These are phyloP conservation scores for Cladosporium phlei DNA, from an alignment of 2,329 filamentous ascomycete species.

Conservation along the genomic window DNA sequence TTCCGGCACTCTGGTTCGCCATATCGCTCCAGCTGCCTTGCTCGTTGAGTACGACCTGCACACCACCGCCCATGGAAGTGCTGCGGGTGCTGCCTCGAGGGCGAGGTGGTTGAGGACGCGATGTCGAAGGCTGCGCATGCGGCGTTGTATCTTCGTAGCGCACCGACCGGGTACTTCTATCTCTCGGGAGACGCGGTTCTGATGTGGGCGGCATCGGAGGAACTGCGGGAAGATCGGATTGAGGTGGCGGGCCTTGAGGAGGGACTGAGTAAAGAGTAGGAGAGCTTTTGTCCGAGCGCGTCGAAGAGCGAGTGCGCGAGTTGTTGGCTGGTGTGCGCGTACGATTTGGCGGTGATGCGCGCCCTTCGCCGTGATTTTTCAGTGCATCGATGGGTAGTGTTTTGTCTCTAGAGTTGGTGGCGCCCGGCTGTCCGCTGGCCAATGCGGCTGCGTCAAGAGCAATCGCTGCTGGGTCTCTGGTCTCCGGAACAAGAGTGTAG, in stretches of 20 bases:
- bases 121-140: slow-evolving; percentile 17
- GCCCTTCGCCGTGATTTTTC: slow-evolving; percentile 18
- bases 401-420: slow-evolving; percentile 4
- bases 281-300: slow-evolving; percentile 45
- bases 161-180: slow-evolving; percentile 22
- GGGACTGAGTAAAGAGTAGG: slow-evolving; percentile 34
- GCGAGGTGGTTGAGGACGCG: slow-evolving; percentile 30
- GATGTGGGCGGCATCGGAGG: slow-evolving; percentile 17
- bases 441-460: slow-evolving; percentile 1
- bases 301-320: slow-evolving; percentile 39
- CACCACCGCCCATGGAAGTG: slow-evolving; percentile 72
- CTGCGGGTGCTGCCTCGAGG: slow-evolving; percentile 62
- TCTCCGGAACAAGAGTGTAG: slow-evolving; percentile 78
- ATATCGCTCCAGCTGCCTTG: slow-evolving; percentile 87
- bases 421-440: background rate
- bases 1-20: slow-evolving; percentile 73
- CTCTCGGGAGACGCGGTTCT: slow-evolving; percentile 8
- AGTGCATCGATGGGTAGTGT: background rate
- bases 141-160: slow-evolving; percentile 26
- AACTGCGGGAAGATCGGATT: slow-evolving; percentile 13
- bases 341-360: slow-evolving; percentile 29
- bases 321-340: slow-evolving; percentile 36
- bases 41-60: slow-evolving; percentile 87
- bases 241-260: slow-evolving; percentile 16
- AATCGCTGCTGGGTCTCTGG: slow-evolving; percentile 47